Conservation (phyloP, 23 red algal genomes). For the Gracilariopsis chorda region DNA sequence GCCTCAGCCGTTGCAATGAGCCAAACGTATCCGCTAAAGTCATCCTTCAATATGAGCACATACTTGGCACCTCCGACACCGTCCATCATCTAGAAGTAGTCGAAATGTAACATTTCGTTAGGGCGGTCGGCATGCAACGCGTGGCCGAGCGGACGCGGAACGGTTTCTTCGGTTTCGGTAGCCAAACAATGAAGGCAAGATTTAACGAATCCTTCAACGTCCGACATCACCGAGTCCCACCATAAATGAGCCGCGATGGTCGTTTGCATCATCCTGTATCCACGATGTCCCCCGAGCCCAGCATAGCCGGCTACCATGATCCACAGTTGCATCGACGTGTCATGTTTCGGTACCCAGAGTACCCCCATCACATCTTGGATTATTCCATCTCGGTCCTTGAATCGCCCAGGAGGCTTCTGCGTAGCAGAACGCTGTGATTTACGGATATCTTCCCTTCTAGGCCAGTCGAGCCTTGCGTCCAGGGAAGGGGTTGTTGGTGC, state of each 20-base stretch:
- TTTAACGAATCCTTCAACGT: not conserved
- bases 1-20: not conserved
- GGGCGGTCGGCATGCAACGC: not conserved
- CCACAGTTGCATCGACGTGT: not conserved
- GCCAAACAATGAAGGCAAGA: not conserved
- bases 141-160: not conserved
- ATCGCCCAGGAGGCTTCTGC: not conserved
- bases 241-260: not conserved
- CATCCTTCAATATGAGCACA: not conserved
- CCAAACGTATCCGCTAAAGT: not conserved
- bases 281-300: not conserved
- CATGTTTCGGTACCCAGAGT: constrained; percentile 2
- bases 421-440: not conserved
- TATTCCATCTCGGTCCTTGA: not conserved
- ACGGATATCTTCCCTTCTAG: not conserved
- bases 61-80: not conserved
- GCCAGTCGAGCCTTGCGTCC: constrained; percentile 1
- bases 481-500: not conserved
- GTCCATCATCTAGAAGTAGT: not conserved
- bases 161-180: not conserved
- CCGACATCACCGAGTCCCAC: not conserved
- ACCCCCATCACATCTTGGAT: not conserved
- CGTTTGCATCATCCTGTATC: not conserved
- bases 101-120: not conserved
- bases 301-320: not conserved